Conservation (phyloP, 1,139 yeast species). For the Saccharomycopsis phalli region DNA sequence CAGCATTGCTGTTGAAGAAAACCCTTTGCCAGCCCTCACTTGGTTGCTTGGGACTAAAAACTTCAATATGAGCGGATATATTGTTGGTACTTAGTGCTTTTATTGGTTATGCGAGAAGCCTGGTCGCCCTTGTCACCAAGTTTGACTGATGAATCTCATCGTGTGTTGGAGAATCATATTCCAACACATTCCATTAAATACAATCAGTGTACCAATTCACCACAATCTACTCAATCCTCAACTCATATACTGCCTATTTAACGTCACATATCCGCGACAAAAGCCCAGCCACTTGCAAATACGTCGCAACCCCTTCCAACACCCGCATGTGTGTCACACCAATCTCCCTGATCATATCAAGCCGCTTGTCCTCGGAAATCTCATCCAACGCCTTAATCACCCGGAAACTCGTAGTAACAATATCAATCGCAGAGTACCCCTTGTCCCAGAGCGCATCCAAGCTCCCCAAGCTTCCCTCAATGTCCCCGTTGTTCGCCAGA, state of each 20-base stretch:
- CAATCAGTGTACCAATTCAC: too few species aligned
- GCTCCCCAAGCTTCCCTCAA: slow-evolving; percentile 62
- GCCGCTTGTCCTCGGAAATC: slow-evolving; percentile 54
- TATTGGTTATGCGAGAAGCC: too few species aligned
- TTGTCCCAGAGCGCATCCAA: slow-evolving; percentile 71
- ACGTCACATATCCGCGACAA: slow-evolving; percentile 43
- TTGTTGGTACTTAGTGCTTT: background rate
- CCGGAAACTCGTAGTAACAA: slow-evolving; percentile 80
- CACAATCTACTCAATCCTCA: too few species aligned
- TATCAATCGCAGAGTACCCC: slow-evolving; percentile 92
- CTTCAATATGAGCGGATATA: background rate
- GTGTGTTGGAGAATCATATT: too few species aligned
- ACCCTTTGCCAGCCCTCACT: too few species aligned
- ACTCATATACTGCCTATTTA: too few species aligned
- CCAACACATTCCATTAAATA: too few species aligned
- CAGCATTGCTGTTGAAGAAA: too few species aligned
- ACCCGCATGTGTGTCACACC: slow-evolving; percentile 90
- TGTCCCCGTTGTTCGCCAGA: slow-evolving; percentile 39
- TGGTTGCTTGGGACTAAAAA: too few species aligned
- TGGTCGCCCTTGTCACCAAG: too few species aligned
- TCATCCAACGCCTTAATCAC: slow-evolving; percentile 73
- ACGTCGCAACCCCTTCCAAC: slow-evolving; percentile 85
- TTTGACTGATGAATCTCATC: too few species aligned
- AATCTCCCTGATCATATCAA: slow-evolving; percentile 74
- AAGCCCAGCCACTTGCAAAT: slow-evolving; percentile 78